Conservation (phyloP, 306 rosid species). For the Prunus mongolica region DNA sequence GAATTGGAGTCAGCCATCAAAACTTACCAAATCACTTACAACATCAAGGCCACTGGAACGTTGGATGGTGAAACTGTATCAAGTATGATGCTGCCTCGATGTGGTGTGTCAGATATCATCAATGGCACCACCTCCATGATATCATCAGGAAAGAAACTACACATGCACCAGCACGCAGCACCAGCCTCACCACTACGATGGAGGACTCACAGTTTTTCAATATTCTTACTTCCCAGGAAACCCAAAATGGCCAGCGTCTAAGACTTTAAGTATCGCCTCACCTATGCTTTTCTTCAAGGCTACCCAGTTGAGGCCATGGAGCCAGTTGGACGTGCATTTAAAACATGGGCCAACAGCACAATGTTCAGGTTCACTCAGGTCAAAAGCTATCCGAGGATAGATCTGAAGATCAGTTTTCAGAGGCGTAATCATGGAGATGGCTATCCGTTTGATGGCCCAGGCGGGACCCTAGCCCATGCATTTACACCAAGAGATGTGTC, state of each 20-base stretch:
- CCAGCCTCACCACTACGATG: not conserved
- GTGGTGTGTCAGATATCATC: slow-evolving; percentile 35
- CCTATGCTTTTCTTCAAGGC: slow-evolving; percentile 1
- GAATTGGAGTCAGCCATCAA: slow-evolving; percentile 35
- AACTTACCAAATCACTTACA: slow-evolving; percentile 31
- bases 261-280: slow-evolving; percentile 4
- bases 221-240: slow-evolving; percentile 5
- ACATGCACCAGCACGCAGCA: too few species aligned
- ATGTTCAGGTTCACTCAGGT: slow-evolving; percentile 10
- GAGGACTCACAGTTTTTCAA: not conserved
- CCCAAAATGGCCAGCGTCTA: slow-evolving; percentile 22
- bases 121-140: slow-evolving; percentile 22
- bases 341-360: slow-evolving; percentile 16
- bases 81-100: slow-evolving; percentile 34
- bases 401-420: slow-evolving; percentile 17
- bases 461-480: slow-evolving; percentile 24
- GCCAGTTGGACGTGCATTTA: slow-evolving; percentile 14
- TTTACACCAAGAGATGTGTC: not conserved
- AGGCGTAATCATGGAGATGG: slow-evolving; percentile 30
- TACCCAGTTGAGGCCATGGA: not conserved
- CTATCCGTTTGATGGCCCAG: slow-evolving; percentile 8
- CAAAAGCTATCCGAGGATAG: not conserved
- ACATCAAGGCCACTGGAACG: slow-evolving; percentile 15
- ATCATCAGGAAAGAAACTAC: not conserved
- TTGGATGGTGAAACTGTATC: slow-evolving; percentile 29